These are phyloP conservation scores for Aquilaria agallochum DNA, from an alignment of 441 rosid genomes.

Conservation along the genomic window DNA sequence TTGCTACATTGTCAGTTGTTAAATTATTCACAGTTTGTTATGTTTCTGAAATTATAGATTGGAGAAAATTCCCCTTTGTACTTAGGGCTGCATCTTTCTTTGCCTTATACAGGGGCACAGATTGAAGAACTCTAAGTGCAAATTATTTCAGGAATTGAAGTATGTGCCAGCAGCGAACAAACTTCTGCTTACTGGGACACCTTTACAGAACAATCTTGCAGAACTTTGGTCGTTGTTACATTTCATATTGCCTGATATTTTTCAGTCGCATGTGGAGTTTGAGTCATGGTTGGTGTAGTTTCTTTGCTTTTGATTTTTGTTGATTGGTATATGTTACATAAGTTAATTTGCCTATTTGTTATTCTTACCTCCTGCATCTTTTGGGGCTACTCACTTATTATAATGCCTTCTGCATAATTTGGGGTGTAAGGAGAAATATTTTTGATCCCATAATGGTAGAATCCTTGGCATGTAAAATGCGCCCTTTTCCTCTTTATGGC, in stretches of 20 bases:
- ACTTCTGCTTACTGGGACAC: slow-evolving; percentile 94
- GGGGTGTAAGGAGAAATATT: too few relatives aligned
- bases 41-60: not conserved
- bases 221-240: slow-evolving; percentile 97
- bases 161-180: slow-evolving; percentile 59
- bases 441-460: too few relatives aligned
- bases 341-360: too few relatives aligned
- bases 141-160: slow-evolving; percentile 66
- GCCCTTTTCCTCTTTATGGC: too few relatives aligned
- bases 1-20: not conserved
- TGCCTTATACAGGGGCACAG: slow-evolving; percentile 73
- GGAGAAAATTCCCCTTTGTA: slow-evolving; percentile 9
- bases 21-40: too few relatives aligned
- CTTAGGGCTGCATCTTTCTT: not conserved
- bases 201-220: slow-evolving; percentile 90
- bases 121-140: slow-evolving; percentile 85
- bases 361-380: too few relatives aligned
- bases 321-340: not conserved
- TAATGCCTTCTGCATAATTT: too few relatives aligned
- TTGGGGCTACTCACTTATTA: too few relatives aligned
- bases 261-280: slow-evolving; percentile 90
- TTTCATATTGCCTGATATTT: slow-evolving; percentile 94
- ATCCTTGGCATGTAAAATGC: too few relatives aligned
- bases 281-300: slow-evolving; percentile 72
- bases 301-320: not conserved